Percentiles rank a stretch among this genome's conserved stretches.
phyloP scores from a whole-genome alignment of 495 filamentous ascomycete species.

The Aspergillus steynii region DNA sequence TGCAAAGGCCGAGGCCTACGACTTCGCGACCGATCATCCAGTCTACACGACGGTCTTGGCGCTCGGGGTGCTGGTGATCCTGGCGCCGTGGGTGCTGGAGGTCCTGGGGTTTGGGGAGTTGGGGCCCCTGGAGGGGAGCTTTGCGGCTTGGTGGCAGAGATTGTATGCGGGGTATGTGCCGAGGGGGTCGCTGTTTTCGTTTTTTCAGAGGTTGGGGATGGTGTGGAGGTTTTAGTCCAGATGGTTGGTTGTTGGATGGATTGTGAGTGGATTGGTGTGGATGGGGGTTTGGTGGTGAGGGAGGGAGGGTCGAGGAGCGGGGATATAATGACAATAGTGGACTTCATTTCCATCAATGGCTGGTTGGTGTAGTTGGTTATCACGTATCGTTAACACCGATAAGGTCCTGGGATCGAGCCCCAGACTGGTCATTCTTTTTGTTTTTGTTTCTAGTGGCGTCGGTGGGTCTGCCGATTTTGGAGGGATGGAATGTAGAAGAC shows the following conservation, averaged over 20 bases:
- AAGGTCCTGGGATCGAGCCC: slow-evolving; percentile 4
- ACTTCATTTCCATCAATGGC: neutral
- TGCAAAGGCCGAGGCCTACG: slow-evolving; percentile 28
- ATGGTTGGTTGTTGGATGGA: neutral
- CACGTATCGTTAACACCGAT: slow-evolving; percentile 6
- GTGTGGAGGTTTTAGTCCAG: slow-evolving; percentile 26
- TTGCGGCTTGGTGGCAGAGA: slow-evolving; percentile 47
- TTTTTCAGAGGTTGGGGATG: slow-evolving; percentile 55
- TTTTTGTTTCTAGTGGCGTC: neutral
- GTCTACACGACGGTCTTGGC: slow-evolving; percentile 47
- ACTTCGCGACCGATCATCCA: slow-evolving; percentile 46
- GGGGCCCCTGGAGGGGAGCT: slow-evolving; percentile 48
- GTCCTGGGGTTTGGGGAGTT: slow-evolving; percentile 50
- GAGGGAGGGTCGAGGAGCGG: too few species aligned
- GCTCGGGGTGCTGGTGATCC: slow-evolving; percentile 47
- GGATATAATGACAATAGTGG: neutral
- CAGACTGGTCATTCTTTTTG: slow-evolving; percentile 1
- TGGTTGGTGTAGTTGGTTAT: slow-evolving; percentile 7
- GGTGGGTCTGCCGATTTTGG: too few species aligned
- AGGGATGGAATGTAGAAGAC: too few species aligned
- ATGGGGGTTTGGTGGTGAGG: too few species aligned
- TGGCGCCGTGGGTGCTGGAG: slow-evolving; percentile 47
- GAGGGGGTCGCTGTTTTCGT: slow-evolving; percentile 48
- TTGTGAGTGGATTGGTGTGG: too few species aligned
- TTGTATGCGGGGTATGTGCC: slow-evolving; percentile 47